Conservation (phyloP, 2,329 filamentous ascomycete genomes). For the Alternaria consortialis region DNA sequence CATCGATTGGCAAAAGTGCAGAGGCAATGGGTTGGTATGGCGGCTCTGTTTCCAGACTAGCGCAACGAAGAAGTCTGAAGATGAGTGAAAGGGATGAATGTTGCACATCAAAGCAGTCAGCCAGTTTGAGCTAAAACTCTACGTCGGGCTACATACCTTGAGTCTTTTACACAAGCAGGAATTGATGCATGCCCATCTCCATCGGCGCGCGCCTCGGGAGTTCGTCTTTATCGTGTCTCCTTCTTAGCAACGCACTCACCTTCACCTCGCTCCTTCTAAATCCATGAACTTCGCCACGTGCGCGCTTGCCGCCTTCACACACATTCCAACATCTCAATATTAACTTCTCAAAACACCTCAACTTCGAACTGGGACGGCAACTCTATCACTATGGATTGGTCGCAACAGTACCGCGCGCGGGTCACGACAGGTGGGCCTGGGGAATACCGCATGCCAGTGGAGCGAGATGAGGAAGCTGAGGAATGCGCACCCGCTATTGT, state of each 20-base stretch:
- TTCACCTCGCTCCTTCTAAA: background rate
- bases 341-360: background rate
- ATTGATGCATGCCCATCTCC: background rate
- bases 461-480: background rate
- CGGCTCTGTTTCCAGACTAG: background rate
- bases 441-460: background rate
- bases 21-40: background rate
- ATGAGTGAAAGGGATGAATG: background rate
- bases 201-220: background rate
- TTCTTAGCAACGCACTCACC: background rate
- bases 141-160: too few relatives aligned
- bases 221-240: background rate
- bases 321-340: background rate
- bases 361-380: too few relatives aligned
- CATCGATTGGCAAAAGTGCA: background rate
- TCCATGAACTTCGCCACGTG: background rate
- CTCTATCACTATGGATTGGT: background rate
- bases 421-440: background rate
- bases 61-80: background rate
- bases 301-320: background rate
- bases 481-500: background rate
- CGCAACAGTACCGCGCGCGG: accelerated
- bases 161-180: background rate
- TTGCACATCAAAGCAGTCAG: too few relatives aligned
- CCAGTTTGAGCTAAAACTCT: accelerated